These are phyloP conservation scores for Trichophyton simii DNA, from an alignment of 2,329 filamentous ascomycete species.

Conservation along the genomic window DNA sequence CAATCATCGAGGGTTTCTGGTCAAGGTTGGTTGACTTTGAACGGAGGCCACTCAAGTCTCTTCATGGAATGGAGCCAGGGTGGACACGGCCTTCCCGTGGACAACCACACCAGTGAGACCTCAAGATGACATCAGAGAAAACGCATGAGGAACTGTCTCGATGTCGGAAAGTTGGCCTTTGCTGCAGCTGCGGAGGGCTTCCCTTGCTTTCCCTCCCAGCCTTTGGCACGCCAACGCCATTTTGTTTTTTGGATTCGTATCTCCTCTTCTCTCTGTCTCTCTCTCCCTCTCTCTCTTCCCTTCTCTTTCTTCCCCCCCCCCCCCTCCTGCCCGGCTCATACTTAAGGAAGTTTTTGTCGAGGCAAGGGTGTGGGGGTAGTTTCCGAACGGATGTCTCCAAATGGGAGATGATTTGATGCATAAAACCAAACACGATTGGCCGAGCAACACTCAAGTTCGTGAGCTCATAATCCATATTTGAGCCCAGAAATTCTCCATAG, in stretches of 20 bases:
- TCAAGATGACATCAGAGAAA: constrained; percentile 3
- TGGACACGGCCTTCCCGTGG: constrained; percentile 4
- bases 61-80: neutral
- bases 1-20: neutral
- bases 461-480: too few species aligned
- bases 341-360: neutral
- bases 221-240: too few species aligned
- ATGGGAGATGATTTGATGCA: neutral
- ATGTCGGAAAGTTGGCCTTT: neutral
- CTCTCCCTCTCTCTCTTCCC: neutral
- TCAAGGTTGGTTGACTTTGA: neutral
- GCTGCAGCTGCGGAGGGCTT: neutral
- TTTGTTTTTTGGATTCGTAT: neutral
- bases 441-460: too few species aligned
- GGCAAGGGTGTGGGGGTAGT: neutral
- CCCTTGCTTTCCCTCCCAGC: too few species aligned
- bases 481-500: too few species aligned
- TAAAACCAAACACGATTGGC: neutral
- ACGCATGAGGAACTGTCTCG: neutral
- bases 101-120: constrained; percentile 3
- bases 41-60: neutral
- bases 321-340: neutral
- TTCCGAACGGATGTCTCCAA: neutral
- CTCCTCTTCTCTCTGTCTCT: neutral
- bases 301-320: too few species aligned